Percentiles rank a stretch among this genome's conserved stretches.
These are phyloP conservation scores for Coemansia sp. DNA, from an alignment of 192 early-diverging fungal species.

Conservation along the genomic window DNA sequence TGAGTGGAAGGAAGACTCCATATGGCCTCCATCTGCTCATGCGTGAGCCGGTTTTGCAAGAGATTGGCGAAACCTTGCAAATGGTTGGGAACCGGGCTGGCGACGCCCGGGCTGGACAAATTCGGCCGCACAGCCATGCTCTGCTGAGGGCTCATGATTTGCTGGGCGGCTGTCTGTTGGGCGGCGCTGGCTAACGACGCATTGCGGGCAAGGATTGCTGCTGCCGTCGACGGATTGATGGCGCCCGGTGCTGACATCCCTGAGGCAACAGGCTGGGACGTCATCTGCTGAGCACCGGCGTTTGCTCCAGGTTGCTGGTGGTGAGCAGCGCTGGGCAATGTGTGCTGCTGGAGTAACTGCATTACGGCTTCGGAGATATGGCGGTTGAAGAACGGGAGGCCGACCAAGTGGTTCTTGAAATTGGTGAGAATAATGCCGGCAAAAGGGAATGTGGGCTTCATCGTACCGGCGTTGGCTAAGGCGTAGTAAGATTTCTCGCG, in stretches of 20 bases:
- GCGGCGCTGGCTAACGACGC: not conserved
- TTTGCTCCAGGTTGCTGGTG: not conserved
- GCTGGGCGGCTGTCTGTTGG: constrained; percentile 17
- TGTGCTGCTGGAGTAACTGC: constrained; percentile 16
- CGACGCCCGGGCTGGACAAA: constrained; percentile 28
- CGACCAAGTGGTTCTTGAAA: constrained; percentile 30
- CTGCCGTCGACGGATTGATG: constrained; percentile 13
- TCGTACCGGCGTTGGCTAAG: constrained; percentile 17
- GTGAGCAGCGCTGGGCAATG: not conserved
- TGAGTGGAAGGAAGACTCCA: constrained; percentile 23
- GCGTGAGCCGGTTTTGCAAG: constrained; percentile 16
- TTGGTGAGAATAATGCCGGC: constrained; percentile 36
- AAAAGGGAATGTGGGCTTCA: constrained; percentile 14
- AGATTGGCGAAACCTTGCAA: not conserved
- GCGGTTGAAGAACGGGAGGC: constrained; percentile 30
- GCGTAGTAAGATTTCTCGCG: constrained; percentile 39
- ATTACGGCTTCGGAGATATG: constrained; percentile 25
- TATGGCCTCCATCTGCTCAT: constrained; percentile 29
- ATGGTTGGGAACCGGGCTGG: constrained; percentile 14
- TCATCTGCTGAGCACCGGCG: constrained; percentile 22
- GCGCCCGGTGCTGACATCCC: constrained; percentile 17
- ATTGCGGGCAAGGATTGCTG: constrained; percentile 16
- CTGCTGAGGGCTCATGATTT: constrained; percentile 50
- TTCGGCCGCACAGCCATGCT: constrained; percentile 28
- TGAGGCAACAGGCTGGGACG: constrained; percentile 27